Evolutionary conservation across 2,329 filamentous ascomycete species (phyloP), one percentile per base, ranked within the genome.

Genomic region (Nemania diffusa): DNA sequence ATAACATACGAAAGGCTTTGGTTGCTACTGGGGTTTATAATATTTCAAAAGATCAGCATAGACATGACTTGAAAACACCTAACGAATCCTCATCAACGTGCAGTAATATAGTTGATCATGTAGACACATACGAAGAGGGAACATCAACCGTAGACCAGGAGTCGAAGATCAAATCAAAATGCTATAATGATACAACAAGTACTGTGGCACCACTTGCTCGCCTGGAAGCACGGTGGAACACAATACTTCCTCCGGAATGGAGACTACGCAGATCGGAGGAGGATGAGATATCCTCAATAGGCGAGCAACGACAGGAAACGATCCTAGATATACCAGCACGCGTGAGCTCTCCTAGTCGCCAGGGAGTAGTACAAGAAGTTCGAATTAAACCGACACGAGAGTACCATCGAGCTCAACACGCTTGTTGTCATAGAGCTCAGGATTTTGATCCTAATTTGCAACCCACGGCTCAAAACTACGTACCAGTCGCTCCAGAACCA

Each of bases 21-120:
- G 56, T 72, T 57, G 69, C 69, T 8, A 77, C 74, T 42, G 71
- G 74, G 11, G 64, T 75, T 48, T 76, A 73, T 63, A 69, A 34
- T 71, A 73, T 52, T 32, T 44, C 27, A 24, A 37, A 34, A 24
- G 44, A 42, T 34, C 50, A 27, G 42, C 55, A 57, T 52, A 27
- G 29, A n/a, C 9, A 27, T 40, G 20, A 11, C 11, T 22, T 52
- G 20, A 17, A 46, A 58, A 60, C 27, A 34, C 34, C 22, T 24
- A 9, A 29, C 15, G 40, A 65, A 29, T 29, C 42, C 22, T 42
- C 59, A 46, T 56, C 67, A 7, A 27, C 24, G 50, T 42, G 17
- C 34, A 40, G 24, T n/a, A 46, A 11, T 40, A 37, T 27, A 32
- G 8, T 17, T 22, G 4, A 42, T 42, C 57, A 44, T 32, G 26